A percentile compares a stretch with the other conserved stretches of the same genome.
Evolutionary conservation across 805 yeast species (phyloP).

Genomic region (Metschnikowia continentalis): DNA sequence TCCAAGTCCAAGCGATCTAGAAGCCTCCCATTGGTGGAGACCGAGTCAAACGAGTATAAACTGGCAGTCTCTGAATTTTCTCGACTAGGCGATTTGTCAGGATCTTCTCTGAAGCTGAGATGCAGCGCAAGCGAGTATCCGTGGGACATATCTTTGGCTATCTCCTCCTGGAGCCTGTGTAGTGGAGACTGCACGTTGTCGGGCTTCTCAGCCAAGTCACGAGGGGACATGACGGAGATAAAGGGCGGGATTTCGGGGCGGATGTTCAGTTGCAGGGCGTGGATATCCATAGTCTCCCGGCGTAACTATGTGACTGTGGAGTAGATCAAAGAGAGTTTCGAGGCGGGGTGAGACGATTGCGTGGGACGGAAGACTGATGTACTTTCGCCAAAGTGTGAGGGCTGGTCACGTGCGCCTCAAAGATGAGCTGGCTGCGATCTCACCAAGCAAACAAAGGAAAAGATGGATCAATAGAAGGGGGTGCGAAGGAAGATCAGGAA

Average conservation of each 20-base stretch:
- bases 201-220: slow-evolving; percentile 1
- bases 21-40: slow-evolving; percentile 39
- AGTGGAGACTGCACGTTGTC: slow-evolving; percentile 16
- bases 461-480: neutral
- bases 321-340: neutral
- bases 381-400: neutral
- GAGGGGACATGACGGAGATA: neutral
- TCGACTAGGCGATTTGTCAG: neutral
- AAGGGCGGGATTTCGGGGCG: neutral
- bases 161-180: slow-evolving; percentile 17
- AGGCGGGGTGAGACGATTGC: neutral
- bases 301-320: neutral
- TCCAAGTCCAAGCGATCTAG: slow-evolving; percentile 27
- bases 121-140: neutral
- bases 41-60: slow-evolving; percentile 42
- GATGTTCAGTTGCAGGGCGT: neutral
- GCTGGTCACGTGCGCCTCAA: neutral
- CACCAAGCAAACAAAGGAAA: neutral
- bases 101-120: neutral
- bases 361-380: neutral
- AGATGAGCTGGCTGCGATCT: neutral
- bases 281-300: neutral
- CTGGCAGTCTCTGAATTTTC: slow-evolving; percentile 20
- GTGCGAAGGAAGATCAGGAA: no score
- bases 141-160: slow-evolving; percentile 9